Evolutionary conservation across 176 grass and related monocot species (phyloP), one percentile per base, ranked within the genome.

Genomic region (Carex cristatella): DNA sequence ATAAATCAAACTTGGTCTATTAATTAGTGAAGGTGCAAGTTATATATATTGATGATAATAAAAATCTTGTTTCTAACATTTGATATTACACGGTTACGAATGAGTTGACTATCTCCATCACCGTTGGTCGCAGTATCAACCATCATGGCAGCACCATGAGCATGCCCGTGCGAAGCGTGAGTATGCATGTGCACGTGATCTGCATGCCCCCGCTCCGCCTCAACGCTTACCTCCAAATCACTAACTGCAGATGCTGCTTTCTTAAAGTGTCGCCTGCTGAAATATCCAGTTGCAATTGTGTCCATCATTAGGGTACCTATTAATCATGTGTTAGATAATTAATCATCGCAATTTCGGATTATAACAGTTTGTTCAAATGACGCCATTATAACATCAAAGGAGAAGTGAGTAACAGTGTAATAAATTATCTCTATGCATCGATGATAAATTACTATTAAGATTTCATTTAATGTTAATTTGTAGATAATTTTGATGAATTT

Each of bases 281-380:
- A 92, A 75, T 89, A 97, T 0, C 90, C 83, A 7, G 94, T 97
- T 77, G 94, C 92, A 23, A 88, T 23, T 0, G 94, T 89, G 69
- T 97, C 92, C 28, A 92, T 30, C 16, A 90, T 56, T 51, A 97
- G 82, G 2, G 94, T 93, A 53, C 42, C 79, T 79, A 38, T 16
- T 33, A 13, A 32, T 12, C 5, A 10, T 14, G 3, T 73, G 18
- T 31, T 7, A 79, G 14, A 79, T 76, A 19, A 76, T 48, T 51
- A 27, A 51, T 48, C 48, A 46, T 18, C 0, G 4, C 6, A 61
- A 61, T 62, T 49, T 49, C 8, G 8, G 7, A 49, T 10, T 49
- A 49, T 10, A 10, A 49, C 8, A 49, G 46, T 49, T 49, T 49
- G 46, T 1, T 49, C 46, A 49, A 49, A 49, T 49, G 46, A 49